Evolutionary conservation across 1,139 yeast genomes (phyloP).

Genomic region (Magnusiomyces paraingens): DNA sequence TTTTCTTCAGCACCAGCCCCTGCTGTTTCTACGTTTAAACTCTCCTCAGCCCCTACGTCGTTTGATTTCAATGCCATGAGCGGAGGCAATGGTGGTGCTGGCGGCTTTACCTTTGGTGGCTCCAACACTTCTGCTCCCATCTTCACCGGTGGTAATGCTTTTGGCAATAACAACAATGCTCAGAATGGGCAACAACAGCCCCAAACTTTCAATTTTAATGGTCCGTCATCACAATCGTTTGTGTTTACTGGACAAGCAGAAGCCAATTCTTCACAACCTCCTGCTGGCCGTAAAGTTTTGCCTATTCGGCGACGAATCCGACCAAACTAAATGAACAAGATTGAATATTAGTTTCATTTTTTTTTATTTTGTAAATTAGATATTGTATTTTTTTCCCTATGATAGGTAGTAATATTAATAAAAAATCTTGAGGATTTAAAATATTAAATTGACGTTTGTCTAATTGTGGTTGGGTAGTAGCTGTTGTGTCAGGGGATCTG

Average conservation of each 20-base stretch:
- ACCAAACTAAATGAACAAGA: background rate
- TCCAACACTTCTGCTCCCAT: background rate
- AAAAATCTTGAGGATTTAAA: too few relatives aligned
- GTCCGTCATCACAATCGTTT: background rate
- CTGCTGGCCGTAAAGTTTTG: conserved; percentile 12
- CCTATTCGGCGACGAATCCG: conserved; percentile 12
- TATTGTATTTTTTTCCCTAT: too few relatives aligned
- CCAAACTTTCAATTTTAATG: background rate
- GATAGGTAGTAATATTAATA: too few relatives aligned
- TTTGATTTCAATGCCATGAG: background rate
- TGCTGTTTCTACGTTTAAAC: background rate
- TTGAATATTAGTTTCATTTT: background rate
- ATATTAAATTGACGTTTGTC: too few relatives aligned
- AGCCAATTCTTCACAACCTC: background rate
- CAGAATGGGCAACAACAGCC: background rate
- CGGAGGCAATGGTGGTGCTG: background rate
- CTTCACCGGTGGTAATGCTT: background rate
- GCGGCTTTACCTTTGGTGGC: background rate
- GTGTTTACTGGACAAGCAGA: background rate
- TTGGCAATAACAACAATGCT: background rate
- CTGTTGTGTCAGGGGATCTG: background rate
- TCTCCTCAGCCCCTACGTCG: background rate
- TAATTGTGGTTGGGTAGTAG: too few relatives aligned
- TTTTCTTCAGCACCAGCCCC: background rate
- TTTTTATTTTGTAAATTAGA: background rate